These are phyloP conservation scores for Lipomyces yamanashiensis DNA, from an alignment of 805 yeast genomes.

Conservation along the genomic window DNA sequence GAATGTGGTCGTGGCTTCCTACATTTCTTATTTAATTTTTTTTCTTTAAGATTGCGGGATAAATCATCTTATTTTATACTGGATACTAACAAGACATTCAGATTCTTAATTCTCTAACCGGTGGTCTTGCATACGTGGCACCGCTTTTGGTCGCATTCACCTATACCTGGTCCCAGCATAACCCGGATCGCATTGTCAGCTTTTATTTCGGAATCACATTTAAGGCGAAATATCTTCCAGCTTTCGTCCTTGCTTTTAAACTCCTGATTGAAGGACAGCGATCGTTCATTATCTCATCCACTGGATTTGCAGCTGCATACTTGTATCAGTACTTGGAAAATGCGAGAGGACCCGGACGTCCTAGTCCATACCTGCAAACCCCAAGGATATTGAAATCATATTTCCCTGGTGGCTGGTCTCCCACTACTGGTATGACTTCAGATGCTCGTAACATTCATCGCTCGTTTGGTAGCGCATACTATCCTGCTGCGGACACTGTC, in stretches of 20 bases:
- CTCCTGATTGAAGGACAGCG: constrained; percentile 41
- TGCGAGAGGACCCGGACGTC: constrained; percentile 36
- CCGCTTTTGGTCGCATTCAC: constrained; percentile 45
- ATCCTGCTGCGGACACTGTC: constrained; percentile 15
- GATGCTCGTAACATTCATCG: constrained; percentile 27
- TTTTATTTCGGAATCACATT: constrained; percentile 43
- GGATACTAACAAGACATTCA: neutral
- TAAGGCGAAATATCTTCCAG: constrained; percentile 44
- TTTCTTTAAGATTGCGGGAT: neutral
- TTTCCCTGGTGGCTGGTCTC: constrained; percentile 37
- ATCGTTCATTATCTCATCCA: constrained; percentile 38
- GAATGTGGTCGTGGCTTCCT: constrained; percentile 38
- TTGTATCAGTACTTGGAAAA: constrained; percentile 42
- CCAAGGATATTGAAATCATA: constrained; percentile 28
- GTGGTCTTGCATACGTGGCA: constrained; percentile 39
- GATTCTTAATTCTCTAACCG: constrained; percentile 31
- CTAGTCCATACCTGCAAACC: constrained; percentile 32
- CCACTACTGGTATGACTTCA: constrained; percentile 32
- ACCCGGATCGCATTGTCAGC: constrained; percentile 40
- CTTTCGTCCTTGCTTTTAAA: constrained; percentile 41
- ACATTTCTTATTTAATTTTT: constrained; percentile 18
- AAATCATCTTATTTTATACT: neutral
- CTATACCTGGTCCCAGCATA: constrained; percentile 49
- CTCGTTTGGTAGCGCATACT: constrained; percentile 36
- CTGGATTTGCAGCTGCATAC: constrained; percentile 46